Evolutionary conservation across 2,329 filamentous ascomycete species (phyloP).

Genomic region (Colletotrichum sp.): DNA sequence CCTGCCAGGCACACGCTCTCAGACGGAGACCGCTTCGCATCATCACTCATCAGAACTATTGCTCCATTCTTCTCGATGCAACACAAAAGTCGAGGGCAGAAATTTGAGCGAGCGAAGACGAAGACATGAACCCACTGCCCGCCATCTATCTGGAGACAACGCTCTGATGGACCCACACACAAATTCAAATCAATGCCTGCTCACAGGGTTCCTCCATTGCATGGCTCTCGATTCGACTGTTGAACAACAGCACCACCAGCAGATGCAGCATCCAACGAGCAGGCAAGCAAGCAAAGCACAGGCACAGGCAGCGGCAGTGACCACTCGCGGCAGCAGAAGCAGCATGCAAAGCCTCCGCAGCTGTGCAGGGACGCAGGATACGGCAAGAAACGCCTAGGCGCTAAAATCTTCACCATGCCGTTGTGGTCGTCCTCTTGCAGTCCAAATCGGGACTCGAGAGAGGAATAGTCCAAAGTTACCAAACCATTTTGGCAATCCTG

Average conservation of each 20-base stretch:
- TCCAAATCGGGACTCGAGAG: background rate
- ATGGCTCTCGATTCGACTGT: background rate
- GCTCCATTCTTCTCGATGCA: conserved; percentile 16
- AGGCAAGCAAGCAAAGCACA: background rate
- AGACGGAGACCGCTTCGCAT: conserved; percentile 9
- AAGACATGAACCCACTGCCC: conserved; percentile 4
- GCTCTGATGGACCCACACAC: conserved; percentile 6
- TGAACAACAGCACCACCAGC: background rate
- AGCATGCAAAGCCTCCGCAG: background rate
- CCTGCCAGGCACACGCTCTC: background rate
- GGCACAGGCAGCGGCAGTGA: background rate
- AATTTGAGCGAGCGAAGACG: background rate
- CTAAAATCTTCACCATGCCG: background rate
- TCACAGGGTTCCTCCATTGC: conserved; percentile 7
- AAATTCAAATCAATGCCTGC: conserved; percentile 22
- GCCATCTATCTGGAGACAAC: conserved; percentile 10
- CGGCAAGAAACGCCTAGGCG: conserved; percentile 1
- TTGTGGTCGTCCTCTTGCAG: background rate
- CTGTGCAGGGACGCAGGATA: background rate
- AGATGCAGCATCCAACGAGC: background rate
- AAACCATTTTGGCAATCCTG: background rate
- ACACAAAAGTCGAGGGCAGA: conserved; percentile 1
- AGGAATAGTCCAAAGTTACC: background rate
- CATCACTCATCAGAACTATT: background rate
- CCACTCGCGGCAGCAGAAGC: background rate